Conservation (phyloP, 257 asterid genomes). For the Coffea canephora region DNA sequence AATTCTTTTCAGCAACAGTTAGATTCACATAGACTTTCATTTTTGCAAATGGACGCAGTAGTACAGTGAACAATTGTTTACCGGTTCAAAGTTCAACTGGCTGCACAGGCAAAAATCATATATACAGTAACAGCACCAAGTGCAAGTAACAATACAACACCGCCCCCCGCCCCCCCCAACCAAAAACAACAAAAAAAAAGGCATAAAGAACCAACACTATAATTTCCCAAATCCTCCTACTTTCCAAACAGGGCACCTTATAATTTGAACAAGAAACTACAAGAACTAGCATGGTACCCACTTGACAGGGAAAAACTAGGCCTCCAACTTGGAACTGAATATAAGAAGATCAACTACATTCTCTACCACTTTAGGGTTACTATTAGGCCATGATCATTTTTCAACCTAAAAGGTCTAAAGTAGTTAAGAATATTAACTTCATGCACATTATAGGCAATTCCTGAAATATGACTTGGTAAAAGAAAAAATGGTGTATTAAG, state of each 20-base stretch:
- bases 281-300: neutral
- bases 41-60: slow-evolving; percentile 75
- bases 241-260: too few species aligned
- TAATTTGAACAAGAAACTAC: neutral
- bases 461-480: neutral
- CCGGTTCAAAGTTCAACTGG: slow-evolving; percentile 98
- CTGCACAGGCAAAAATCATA: slow-evolving; percentile 39
- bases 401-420: neutral
- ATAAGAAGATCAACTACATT: neutral
- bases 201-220: neutral
- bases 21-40: slow-evolving; percentile 81
- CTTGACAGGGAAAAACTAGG: neutral
- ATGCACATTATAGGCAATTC: neutral
- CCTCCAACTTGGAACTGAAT: neutral
- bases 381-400: neutral
- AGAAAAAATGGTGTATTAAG: neutral
- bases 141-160: neutral
- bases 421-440: neutral
- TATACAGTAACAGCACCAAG: slow-evolving; percentile 2
- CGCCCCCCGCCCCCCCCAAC: neutral
- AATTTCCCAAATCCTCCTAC: neutral
- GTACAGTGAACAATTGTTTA: slow-evolving; percentile 75
- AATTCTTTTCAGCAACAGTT: slow-evolving; percentile 74
- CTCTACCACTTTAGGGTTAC: neutral
- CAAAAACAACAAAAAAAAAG: neutral